Conservation (phyloP, 192 early-diverging fungal species). For the Piromyces sp. region DNA sequence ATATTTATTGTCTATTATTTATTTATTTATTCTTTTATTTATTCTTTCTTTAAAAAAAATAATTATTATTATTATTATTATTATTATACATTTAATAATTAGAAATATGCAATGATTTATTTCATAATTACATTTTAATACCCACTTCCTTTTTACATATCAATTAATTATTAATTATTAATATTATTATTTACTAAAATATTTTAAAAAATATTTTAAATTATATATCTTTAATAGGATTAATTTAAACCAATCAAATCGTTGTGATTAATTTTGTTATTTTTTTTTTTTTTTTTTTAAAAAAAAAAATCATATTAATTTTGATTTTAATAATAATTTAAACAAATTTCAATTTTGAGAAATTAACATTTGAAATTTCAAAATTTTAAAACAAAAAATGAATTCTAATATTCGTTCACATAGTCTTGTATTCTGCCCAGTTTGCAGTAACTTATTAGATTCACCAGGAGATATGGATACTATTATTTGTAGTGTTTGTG, state of each 20-base stretch:
- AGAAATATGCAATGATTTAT: too few species aligned
- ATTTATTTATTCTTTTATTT: too few species aligned
- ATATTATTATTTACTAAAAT: too few species aligned
- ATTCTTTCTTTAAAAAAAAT: too few species aligned
- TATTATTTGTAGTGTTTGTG: conserved; percentile 70
- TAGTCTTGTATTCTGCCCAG: conserved; percentile 68
- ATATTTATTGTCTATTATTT: too few species aligned
- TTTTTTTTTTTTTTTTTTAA: neutral
- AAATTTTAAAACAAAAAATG: neutral
- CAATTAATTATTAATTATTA: too few species aligned
- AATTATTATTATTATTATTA: too few species aligned
- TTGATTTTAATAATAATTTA: neutral
- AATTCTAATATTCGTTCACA: neutral
- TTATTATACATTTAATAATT: too few species aligned
- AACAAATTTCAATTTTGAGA: neutral
- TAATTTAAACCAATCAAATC: neutral
- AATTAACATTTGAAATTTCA: neutral
- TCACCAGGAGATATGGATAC: conserved; percentile 56
- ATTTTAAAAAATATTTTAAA: too few species aligned
- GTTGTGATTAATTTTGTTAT: neutral
- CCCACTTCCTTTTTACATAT: too few species aligned
- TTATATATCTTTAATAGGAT: too few species aligned
- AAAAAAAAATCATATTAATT: neutral
- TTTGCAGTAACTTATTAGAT: conserved; percentile 81
- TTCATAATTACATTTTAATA: too few species aligned